Evolutionary conservation across 257 asterid species (phyloP).

Genomic region (Euphrasia confusa): DNA sequence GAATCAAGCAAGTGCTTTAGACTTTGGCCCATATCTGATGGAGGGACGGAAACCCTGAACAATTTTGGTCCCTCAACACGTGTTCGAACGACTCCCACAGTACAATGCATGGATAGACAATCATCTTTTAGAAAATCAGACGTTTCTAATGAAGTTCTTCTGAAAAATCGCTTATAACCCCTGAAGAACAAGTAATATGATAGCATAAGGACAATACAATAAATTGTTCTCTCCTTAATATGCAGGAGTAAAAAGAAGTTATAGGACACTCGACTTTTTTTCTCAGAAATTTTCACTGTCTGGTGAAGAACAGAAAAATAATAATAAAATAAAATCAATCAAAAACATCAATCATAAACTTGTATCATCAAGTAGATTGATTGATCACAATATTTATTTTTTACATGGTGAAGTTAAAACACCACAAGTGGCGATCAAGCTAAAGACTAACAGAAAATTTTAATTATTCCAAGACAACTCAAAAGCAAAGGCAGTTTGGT

Average conservation of each 20-base stretch:
- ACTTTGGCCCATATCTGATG: constrained; percentile 83
- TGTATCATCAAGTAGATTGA: neutral
- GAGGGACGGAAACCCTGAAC: constrained; percentile 52
- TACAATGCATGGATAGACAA: constrained; percentile 79
- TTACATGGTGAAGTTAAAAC: constrained; percentile 3
- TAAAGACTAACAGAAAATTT: neutral
- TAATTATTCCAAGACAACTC: neutral
- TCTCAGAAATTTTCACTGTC: neutral
- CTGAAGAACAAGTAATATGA: constrained; percentile 41
- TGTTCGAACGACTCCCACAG: constrained; percentile 91
- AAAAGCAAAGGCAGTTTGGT: neutral
- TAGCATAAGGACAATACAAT: constrained; percentile 9
- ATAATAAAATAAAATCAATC: neutral
- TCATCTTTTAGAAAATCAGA: constrained; percentile 90
- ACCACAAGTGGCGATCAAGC: neutral
- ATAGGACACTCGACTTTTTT: neutral
- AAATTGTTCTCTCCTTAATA: neutral
- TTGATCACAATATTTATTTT: neutral
- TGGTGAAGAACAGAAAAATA: neutral
- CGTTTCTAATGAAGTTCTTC: constrained; percentile 64
- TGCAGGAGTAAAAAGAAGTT: neutral
- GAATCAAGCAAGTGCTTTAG: constrained; percentile 60
- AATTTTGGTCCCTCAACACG: constrained; percentile 80
- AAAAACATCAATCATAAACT: neutral
- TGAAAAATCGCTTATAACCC: constrained; percentile 91